Conservation (phyloP, 345 rosid species). For the Hirschfeldia incana region DNA sequence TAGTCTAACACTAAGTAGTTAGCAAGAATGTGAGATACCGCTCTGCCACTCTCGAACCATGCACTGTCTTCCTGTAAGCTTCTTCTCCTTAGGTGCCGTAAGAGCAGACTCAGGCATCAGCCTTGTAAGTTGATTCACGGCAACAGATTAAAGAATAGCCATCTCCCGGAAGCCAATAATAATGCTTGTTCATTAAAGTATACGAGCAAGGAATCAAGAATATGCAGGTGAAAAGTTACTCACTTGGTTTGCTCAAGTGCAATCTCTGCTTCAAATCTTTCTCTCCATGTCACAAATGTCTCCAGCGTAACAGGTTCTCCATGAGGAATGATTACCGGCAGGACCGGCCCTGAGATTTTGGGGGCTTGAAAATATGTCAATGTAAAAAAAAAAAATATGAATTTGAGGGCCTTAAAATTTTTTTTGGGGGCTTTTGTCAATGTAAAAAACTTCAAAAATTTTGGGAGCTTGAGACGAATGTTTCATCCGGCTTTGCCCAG, state of each 20-base stretch:
- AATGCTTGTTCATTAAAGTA: background rate
- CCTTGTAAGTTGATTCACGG: slow-evolving; percentile 44
- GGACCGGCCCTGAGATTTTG: no score
- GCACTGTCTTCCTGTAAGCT: slow-evolving; percentile 79
- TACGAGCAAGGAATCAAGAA: slow-evolving; percentile 1
- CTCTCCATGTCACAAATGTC: slow-evolving; percentile 95
- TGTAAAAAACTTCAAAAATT: no score
- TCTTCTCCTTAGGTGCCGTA: slow-evolving; percentile 74
- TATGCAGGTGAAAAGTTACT: slow-evolving; percentile 37
- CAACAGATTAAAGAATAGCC: no score
- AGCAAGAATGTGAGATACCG: slow-evolving; percentile 41
- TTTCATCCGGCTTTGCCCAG: no score
- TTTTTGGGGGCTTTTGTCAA: no score
- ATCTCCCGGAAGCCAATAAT: background rate
- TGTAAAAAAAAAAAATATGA: no score
- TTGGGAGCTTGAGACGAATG: no score
- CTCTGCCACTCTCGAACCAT: slow-evolving; percentile 89
- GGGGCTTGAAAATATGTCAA: no score
- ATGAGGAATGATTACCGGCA: slow-evolving; percentile 89
- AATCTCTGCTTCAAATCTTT: slow-evolving; percentile 93
- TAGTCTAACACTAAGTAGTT: no score
- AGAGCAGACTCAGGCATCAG: slow-evolving; percentile 93
- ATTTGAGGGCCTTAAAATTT: no score
- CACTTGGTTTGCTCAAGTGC: slow-evolving; percentile 97
- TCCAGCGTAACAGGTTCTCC: slow-evolving; percentile 96